These are phyloP conservation scores for Trifolium dubium DNA, from an alignment of 306 rosid genomes.

Conservation along the genomic window DNA sequence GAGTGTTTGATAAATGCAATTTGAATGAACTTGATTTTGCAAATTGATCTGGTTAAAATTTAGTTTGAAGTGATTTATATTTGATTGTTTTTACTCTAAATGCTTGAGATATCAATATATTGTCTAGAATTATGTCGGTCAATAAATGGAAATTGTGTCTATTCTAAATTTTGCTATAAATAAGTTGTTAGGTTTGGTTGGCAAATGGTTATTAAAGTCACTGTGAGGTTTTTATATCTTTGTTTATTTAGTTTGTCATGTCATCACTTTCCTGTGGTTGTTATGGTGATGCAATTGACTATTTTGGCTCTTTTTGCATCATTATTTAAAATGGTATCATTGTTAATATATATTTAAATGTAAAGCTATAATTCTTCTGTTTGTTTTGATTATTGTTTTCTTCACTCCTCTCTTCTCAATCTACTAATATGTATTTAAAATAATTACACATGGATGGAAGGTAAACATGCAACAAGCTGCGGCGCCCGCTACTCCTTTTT, in stretches of 20 bases:
- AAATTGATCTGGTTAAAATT: constrained; percentile 3
- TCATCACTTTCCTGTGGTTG: constrained; percentile 1
- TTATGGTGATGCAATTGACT: not conserved
- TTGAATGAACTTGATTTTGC: constrained; percentile 1
- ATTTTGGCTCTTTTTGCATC: not conserved
- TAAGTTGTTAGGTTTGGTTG: constrained; percentile 13
- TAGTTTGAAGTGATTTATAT: not conserved
- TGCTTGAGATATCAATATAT: constrained; percentile 24
- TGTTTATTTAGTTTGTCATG: not conserved
- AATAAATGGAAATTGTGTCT: constrained; percentile 3
- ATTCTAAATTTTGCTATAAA: constrained; percentile 18
- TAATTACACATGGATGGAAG: too few species aligned
- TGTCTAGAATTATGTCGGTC: not conserved
- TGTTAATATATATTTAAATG: not conserved
- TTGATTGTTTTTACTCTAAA: not conserved
- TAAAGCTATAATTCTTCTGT: not conserved
- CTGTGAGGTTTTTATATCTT: not conserved
- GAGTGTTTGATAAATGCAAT: not conserved
- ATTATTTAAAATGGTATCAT: not conserved
- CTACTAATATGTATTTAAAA: too few species aligned
- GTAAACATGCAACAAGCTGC: too few species aligned
- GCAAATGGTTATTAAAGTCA: constrained; percentile 16
- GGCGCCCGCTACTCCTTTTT: too few species aligned
- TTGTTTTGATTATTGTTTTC: too few species aligned
- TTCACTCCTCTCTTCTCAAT: too few species aligned